Conservation (phyloP, 306 rosid species). For the Clitoria ternatea region DNA sequence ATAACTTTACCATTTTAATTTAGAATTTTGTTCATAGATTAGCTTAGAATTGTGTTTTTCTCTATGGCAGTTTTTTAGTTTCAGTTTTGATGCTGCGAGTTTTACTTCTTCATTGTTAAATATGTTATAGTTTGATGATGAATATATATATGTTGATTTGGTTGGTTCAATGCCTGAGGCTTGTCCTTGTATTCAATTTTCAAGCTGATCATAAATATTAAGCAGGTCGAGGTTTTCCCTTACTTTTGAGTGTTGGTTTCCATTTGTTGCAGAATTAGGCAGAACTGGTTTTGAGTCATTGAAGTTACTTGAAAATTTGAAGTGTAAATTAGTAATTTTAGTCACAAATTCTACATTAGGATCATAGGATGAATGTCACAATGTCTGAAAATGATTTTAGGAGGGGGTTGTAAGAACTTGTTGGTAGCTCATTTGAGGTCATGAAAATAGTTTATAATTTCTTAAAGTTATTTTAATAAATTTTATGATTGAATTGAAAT, state of each 20-base stretch:
- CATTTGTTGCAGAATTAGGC: too few relatives aligned
- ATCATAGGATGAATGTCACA: too few relatives aligned
- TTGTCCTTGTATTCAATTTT: slow-evolving; percentile 7
- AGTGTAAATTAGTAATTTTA: too few relatives aligned
- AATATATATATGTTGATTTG: slow-evolving; percentile 5
- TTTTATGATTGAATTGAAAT: too few relatives aligned
- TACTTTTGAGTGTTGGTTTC: not conserved
- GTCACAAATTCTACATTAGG: too few relatives aligned
- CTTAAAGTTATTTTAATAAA: too few relatives aligned
- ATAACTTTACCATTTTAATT: not conserved
- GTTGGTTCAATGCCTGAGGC: not conserved
- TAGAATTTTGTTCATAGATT: slow-evolving; percentile 1
- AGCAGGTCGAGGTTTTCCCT: not conserved
- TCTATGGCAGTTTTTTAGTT: slow-evolving; percentile 4
- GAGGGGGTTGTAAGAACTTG: too few relatives aligned
- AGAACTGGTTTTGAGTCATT: not conserved
- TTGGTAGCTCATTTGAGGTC: too few relatives aligned
- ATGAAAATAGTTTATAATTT: too few relatives aligned
- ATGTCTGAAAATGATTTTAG: too few relatives aligned
- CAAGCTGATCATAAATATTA: not conserved
- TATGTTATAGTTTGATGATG: not conserved
- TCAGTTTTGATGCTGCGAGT: slow-evolving; percentile 1
- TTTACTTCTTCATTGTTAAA: not conserved
- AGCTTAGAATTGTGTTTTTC: not conserved
- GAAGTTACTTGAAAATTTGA: too few relatives aligned